phyloP scores from a whole-genome alignment of 495 filamentous ascomycete genomes.

The Penicillium cinerascens region DNA sequence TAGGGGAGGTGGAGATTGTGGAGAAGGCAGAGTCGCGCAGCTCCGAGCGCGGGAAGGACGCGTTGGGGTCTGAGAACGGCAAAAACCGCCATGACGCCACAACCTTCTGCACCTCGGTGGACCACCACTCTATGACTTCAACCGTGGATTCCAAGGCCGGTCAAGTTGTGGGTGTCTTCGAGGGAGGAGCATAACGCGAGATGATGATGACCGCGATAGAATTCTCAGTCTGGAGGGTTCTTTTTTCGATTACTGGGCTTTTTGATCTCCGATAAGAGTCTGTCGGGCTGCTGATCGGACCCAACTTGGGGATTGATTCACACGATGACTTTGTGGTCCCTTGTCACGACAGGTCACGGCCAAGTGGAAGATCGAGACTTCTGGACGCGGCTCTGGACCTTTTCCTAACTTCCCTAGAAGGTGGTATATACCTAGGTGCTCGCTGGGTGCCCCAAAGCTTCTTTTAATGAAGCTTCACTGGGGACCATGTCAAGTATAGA shows the following conservation, averaged over 20 bases:
- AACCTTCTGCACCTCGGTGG: constrained; percentile 4
- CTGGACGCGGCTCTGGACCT: too few relatives aligned
- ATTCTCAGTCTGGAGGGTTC: not conserved
- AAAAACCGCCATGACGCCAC: constrained; percentile 28
- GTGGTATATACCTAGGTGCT: not conserved
- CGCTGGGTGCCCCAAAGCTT: too few relatives aligned
- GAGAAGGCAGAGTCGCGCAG: constrained; percentile 46
- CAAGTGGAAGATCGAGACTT: too few relatives aligned
- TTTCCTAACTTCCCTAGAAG: too few relatives aligned
- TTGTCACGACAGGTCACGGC: too few relatives aligned
- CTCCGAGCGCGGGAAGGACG: constrained; percentile 33
- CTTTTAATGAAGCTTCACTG: not conserved
- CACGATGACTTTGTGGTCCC: too few relatives aligned
- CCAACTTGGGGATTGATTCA: too few relatives aligned
- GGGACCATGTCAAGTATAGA: too few relatives aligned
- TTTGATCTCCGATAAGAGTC: not conserved
- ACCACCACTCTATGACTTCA: not conserved
- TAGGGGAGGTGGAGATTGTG: constrained; percentile 30
- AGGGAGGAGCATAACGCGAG: not conserved
- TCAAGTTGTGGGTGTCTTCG: not conserved
- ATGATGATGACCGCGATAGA: not conserved
- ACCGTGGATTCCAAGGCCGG: not conserved
- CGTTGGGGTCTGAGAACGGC: constrained; percentile 31
- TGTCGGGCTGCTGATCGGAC: too few relatives aligned
- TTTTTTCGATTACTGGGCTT: not conserved